Evolutionary conservation across 768 basidiomycete species (phyloP).

Genomic region (Russula dissimulans): DNA sequence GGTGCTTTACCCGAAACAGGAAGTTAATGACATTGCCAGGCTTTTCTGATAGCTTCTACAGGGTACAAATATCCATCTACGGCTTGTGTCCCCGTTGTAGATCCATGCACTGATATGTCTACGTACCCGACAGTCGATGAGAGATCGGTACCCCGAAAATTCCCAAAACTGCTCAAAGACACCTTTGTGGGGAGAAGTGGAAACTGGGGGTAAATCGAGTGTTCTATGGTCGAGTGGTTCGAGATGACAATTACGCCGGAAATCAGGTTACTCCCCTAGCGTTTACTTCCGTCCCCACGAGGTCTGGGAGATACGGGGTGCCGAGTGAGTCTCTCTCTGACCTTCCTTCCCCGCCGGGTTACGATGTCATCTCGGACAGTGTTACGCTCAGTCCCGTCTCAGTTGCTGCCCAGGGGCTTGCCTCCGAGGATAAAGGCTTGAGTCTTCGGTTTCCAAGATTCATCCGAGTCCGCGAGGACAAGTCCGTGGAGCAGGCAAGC

Average conservation of each 20-base stretch:
- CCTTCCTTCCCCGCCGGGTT: background rate
- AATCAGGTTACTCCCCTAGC: conserved; percentile 50
- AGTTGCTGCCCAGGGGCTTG: conserved; percentile 58
- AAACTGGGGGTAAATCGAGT: conserved; percentile 45
- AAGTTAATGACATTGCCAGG: conserved; percentile 33
- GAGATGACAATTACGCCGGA: background rate
- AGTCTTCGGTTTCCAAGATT: conserved; percentile 87
- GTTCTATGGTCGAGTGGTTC: background rate
- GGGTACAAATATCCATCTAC: conserved; percentile 31
- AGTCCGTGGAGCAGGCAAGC: conserved; percentile 61
- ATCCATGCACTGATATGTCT: background rate
- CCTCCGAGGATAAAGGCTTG: conserved; percentile 53
- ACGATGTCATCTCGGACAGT: conserved; percentile 29
- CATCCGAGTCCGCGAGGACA: conserved; percentile 65
- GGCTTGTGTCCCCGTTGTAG: background rate
- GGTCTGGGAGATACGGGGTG: conserved; percentile 86
- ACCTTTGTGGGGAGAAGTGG: conserved; percentile 49
- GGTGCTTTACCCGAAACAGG: background rate
- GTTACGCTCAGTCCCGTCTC: conserved; percentile 84
- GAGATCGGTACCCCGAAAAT: conserved; percentile 53
- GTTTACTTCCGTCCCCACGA: conserved; percentile 64
- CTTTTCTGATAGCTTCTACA: conserved; percentile 80
- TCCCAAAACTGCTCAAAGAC: conserved; percentile 44
- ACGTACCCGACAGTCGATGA: conserved; percentile 39
- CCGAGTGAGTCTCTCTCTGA: conserved; percentile 39